These are phyloP conservation scores for Conringia planisiliqua DNA, from an alignment of 345 rosid species.

Conservation along the genomic window DNA sequence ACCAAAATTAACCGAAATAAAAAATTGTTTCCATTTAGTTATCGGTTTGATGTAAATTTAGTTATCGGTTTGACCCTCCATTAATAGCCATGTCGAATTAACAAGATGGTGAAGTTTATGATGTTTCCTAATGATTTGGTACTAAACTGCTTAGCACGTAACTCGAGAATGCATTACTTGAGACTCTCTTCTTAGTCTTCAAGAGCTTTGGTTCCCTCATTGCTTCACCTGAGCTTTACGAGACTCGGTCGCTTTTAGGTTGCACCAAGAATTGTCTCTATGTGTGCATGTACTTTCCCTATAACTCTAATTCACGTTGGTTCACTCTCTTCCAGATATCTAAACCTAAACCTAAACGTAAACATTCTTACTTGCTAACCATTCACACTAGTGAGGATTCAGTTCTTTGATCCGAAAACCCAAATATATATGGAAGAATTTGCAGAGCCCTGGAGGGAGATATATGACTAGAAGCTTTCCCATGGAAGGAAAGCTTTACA, in stretches of 20 bases:
- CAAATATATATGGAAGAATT: not conserved
- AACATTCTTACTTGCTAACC: not conserved
- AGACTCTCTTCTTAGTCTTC: not conserved
- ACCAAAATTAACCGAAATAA: no score
- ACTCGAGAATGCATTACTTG: no score
- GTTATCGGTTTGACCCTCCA: no score
- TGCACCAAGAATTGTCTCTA: not conserved
- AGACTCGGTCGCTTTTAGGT: not conserved
- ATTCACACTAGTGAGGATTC: not conserved
- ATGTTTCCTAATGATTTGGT: not conserved
- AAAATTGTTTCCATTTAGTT: no score
- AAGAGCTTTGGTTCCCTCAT: not conserved
- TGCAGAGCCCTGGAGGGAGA: not conserved
- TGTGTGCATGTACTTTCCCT: not conserved
- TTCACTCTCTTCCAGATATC: not conserved
- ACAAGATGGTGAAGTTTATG: not conserved
- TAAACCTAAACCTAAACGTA: not conserved
- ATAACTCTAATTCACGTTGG: not conserved
- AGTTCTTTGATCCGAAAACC: not conserved
- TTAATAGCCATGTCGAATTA: no score
- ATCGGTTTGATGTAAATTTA: no score
- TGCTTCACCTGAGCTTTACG: not conserved
- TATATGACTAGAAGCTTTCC: no score
- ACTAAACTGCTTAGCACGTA: no score
- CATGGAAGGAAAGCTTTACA: no score